Base-by-base conservation (phyloP, 805 yeast species). In the Kazachstania bromeliacearum region DNA sequence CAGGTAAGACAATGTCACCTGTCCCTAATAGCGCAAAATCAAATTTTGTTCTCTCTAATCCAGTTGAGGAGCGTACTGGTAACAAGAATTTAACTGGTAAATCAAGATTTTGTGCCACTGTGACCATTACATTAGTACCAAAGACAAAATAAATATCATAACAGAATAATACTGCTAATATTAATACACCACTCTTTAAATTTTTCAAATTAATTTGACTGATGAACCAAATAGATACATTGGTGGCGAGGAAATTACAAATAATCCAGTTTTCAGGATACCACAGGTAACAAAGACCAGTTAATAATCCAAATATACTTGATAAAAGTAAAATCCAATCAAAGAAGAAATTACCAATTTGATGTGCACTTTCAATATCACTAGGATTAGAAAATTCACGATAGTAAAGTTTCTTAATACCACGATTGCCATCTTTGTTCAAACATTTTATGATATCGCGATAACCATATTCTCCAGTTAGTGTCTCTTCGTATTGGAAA, bases 91-190 rank as follows among this genome's bases (percentile, higher is more conserved):
- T 50, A 8, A 50, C 38, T 1, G 85, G 85, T n/a, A 72, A 60
- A 3, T 73, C 71, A 16, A 78, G 45, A 15, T 36, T 42, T 2
- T 67, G 64, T 5, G 85, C 85, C 14, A 78, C 85, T 1, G 73
- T 63, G 26, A 67, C 61, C 87, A 79, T 79, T 4, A 76, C 62
- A 23, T 68, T 65, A 0, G 82, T 67, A 4, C 69, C 73, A 54
- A 77, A 80, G 1, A 79, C 87, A 57, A 79, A 79, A 51, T 69
- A 77, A 28, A 76, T 64, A 50, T 79, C 87, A 52, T 79, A 79
- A 28, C 71, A 43, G 46, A 78, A 76, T 29, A 79, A 64, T 2
- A 70, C 70, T 2, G 46, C 39, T 17, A 79, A 56, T 23, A 77
- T 48, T 8, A 71, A 42, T 12, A 62, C 47, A 3, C 73, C 77